These are phyloP conservation scores for Arthrobotrys musiformis DNA, from an alignment of 2,329 filamentous ascomycete genomes.

Conservation along the genomic window DNA sequence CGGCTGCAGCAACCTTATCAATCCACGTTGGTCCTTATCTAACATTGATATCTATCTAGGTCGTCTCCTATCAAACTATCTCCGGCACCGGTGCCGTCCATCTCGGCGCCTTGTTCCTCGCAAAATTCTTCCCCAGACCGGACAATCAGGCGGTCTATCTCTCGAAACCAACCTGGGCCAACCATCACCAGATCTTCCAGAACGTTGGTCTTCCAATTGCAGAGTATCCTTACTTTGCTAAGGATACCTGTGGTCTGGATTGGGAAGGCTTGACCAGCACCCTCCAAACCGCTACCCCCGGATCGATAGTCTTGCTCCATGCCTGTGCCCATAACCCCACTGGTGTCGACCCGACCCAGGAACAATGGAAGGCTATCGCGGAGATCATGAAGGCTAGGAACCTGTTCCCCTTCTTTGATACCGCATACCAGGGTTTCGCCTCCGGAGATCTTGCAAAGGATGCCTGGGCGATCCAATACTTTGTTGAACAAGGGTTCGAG, in stretches of 20 bases:
- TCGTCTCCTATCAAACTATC: conserved; percentile 96
- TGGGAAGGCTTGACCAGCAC: conserved; percentile 93
- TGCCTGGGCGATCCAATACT: conserved; percentile 92
- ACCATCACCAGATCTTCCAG: conserved; percentile 96
- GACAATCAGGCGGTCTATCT: conserved; percentile 89
- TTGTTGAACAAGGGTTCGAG: conserved; percentile 90
- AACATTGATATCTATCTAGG: conserved; percentile 64
- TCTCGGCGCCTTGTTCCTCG: conserved; percentile 91
- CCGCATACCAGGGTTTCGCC: conserved; percentile 99
- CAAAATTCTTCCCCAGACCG: conserved; percentile 86
- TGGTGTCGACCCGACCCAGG: conserved; percentile 88
- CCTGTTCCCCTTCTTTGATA: conserved; percentile 98
- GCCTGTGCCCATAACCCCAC: conserved; percentile 98
- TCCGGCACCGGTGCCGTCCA: conserved; percentile 96
- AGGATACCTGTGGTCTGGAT: conserved; percentile 97
- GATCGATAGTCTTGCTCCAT: conserved; percentile 91
- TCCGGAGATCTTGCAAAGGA: conserved; percentile 91
- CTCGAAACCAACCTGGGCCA: conserved; percentile 95
- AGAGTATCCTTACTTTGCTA: conserved; percentile 99
- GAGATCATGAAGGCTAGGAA: conserved; percentile 83
- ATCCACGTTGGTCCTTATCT: neutral
- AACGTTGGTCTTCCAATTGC: conserved; percentile 90
- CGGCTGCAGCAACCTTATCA: neutral
- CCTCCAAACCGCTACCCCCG: conserved; percentile 85
- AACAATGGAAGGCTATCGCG: conserved; percentile 94